Conservation (phyloP, 257 asterid species). For the Paulownia fortunei region DNA sequence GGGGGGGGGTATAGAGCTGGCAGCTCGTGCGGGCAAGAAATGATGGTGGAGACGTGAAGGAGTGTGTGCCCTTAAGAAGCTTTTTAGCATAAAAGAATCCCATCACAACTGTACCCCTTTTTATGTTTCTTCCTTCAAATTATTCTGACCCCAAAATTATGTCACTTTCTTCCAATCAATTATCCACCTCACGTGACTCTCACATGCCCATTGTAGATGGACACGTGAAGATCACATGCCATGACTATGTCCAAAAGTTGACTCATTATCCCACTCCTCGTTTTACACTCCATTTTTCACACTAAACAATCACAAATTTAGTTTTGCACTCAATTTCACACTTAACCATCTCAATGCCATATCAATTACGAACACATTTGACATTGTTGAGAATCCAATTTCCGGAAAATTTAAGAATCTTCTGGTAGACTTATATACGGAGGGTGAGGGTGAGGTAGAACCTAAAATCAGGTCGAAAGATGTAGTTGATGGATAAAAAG, state of each 20-base stretch:
- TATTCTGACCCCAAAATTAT: background rate
- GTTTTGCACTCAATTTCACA: too few relatives aligned
- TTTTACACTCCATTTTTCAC: too few relatives aligned
- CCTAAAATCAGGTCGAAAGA: too few relatives aligned
- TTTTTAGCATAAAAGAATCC: conserved; percentile 23
- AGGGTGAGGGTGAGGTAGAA: too few relatives aligned
- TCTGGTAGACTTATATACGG: too few relatives aligned
- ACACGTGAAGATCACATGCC: conserved; percentile 24
- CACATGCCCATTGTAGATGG: conserved; percentile 22
- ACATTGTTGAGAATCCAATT: too few relatives aligned
- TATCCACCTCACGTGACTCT: conserved; percentile 29
- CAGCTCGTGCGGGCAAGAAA: conserved; percentile 51
- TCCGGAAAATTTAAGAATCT: too few relatives aligned
- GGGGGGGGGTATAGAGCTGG: conserved; percentile 33
- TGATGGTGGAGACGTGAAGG: conserved; percentile 53
- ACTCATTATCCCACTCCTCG: too few relatives aligned
- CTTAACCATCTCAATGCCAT: too few relatives aligned
- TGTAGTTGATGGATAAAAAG: too few relatives aligned
- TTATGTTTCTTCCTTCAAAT: background rate
- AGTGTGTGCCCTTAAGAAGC: background rate
- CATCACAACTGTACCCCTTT: background rate
- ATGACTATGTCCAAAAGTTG: too few relatives aligned
- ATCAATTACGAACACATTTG: too few relatives aligned
- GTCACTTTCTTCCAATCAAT: background rate
- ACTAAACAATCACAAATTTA: background rate